These are phyloP conservation scores for Lipomyces yarrowii DNA, from an alignment of 1,139 yeast species.

Conservation along the genomic window DNA sequence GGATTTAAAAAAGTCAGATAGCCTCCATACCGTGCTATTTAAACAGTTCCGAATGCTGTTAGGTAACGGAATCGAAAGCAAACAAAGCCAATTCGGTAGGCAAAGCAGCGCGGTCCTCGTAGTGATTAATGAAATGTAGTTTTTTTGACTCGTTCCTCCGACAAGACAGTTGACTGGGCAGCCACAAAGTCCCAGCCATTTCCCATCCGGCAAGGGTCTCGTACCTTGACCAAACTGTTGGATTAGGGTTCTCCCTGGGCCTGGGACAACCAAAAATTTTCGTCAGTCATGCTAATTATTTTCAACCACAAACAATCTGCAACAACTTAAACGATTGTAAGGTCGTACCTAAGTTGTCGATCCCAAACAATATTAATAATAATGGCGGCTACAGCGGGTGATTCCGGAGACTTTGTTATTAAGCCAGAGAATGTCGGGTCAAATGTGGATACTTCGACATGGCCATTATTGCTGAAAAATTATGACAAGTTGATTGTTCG, in stretches of 20 bases:
- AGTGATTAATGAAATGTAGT: too few species aligned
- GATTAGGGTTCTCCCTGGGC: not conserved
- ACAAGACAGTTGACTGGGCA: not conserved
- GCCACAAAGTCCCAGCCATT: not conserved
- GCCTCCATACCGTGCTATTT: not conserved
- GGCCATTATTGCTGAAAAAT: constrained; percentile 94
- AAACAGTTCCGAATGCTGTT: not conserved
- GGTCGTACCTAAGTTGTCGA: not conserved
- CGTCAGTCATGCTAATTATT: not conserved
- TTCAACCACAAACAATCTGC: not conserved
- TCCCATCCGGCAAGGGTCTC: not conserved
- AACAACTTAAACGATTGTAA: not conserved
- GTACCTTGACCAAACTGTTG: not conserved
- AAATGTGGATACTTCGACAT: constrained; percentile 82
- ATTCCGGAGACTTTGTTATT: constrained; percentile 53
- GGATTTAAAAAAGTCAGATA: not conserved
- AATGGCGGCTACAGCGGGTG: constrained; percentile 10
- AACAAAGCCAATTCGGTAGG: too few species aligned
- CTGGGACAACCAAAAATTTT: not conserved
- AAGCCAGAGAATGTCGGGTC: constrained; percentile 83
- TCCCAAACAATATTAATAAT: not conserved
- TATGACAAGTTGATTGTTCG: constrained; percentile 92
- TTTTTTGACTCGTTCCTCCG: not conserved
- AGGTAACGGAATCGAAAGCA: not conserved
- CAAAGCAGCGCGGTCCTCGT: too few species aligned